Evolutionary conservation across 2,329 filamentous ascomycete species (phyloP).

Genomic region (Pseudocercospora fijiensis): DNA sequence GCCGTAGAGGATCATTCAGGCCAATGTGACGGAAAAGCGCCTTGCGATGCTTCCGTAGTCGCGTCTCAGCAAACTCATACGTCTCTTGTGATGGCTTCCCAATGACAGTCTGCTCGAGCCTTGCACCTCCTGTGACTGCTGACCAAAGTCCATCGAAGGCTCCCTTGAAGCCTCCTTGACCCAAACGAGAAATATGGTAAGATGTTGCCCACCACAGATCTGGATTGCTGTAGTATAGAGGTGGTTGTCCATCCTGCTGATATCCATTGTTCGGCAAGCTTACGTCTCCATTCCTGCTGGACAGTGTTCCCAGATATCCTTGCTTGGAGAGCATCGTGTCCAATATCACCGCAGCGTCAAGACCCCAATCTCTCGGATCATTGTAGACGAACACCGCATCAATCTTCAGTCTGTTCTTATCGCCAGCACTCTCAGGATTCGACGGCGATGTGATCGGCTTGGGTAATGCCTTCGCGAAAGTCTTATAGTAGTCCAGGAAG

Average conservation of each 20-base stretch:
- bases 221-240: constrained; percentile 82
- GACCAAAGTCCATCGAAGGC: constrained; percentile 78
- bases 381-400: constrained; percentile 93
- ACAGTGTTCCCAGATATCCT: constrained; percentile 81
- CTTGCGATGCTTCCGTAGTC: constrained; percentile 63
- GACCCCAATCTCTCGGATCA: constrained; percentile 92
- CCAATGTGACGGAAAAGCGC: constrained; percentile 44
- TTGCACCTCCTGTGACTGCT: constrained; percentile 62
- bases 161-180: constrained; percentile 86
- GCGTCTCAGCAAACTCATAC: constrained; percentile 79
- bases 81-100: constrained; percentile 80
- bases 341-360: constrained; percentile 80
- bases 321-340: constrained; percentile 76
- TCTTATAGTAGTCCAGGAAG: constrained; percentile 61
- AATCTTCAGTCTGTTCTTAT: constrained; percentile 63
- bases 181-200: constrained; percentile 81
- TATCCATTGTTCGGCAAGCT: constrained; percentile 72
- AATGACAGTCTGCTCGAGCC: constrained; percentile 61
- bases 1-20: constrained; percentile 53
- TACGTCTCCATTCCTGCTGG: constrained; percentile 65
- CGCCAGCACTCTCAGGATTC: constrained; percentile 29
- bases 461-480: constrained; percentile 59
- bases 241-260: constrained; percentile 76
- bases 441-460: constrained; percentile 42
- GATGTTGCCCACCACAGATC: constrained; percentile 86